A percentile compares a stretch with the other conserved stretches of the same genome.
Conservation (phyloP, 1,139 yeast species). For the Suhomyces ambrosiae region DNA sequence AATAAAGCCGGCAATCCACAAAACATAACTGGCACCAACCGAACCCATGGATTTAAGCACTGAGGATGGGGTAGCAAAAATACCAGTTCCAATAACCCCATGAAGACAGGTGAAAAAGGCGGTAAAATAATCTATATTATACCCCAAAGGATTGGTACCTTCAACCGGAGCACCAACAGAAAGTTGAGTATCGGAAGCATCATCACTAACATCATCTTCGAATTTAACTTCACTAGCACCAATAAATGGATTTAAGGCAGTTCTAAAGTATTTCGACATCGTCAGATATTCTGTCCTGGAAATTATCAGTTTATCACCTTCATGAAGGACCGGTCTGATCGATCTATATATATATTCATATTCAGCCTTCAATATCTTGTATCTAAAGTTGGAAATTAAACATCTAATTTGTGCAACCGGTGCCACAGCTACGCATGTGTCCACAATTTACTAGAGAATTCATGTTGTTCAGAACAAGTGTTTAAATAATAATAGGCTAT, state of each 20-base stretch:
- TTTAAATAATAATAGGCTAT: too few relatives aligned
- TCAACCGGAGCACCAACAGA: slow-evolving; percentile 43
- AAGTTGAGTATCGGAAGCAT: slow-evolving; percentile 20
- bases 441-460: not conserved
- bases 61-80: slow-evolving; percentile 44
- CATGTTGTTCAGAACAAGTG: too few relatives aligned
- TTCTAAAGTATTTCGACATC: slow-evolving; percentile 7
- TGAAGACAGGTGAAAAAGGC: slow-evolving; percentile 38
- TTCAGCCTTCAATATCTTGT: not conserved
- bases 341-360: slow-evolving; percentile 1
- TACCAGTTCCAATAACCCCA: slow-evolving; percentile 51
- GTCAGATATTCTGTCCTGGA: too few relatives aligned
- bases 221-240: slow-evolving; percentile 4
- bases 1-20: slow-evolving; percentile 43
- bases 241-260: slow-evolving; percentile 7
- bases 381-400: not conserved
- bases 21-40: slow-evolving; percentile 43
- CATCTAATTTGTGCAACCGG: not conserved
- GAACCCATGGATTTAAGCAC: slow-evolving; percentile 41
- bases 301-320: too few relatives aligned
- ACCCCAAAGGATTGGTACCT: slow-evolving; percentile 39
- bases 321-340: too few relatives aligned
- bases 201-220: slow-evolving; percentile 3
- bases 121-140: slow-evolving; percentile 33
- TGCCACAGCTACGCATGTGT: slow-evolving; percentile 1